phyloP scores from a whole-genome alignment of 108 stramenopile species.

The Pseudonitzschia pungens region DNA sequence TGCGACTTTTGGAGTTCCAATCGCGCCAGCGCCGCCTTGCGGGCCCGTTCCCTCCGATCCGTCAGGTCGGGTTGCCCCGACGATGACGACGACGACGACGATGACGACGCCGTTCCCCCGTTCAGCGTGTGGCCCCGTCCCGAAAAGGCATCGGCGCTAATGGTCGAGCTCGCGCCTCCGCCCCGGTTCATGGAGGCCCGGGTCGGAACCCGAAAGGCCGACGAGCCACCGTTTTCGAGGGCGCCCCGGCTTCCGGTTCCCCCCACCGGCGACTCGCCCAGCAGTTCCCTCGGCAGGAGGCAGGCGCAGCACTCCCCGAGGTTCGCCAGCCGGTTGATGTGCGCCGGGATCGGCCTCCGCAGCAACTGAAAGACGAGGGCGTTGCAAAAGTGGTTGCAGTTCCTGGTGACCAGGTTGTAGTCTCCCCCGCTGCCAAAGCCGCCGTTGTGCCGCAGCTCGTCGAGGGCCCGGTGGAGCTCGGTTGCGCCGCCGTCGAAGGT shows the following conservation, averaged over 20 bases:
- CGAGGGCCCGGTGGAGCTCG: slow-evolving; percentile 68
- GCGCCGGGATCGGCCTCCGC: slow-evolving; percentile 61
- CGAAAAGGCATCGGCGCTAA: slow-evolving; percentile 35
- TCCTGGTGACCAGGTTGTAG: slow-evolving; percentile 77
- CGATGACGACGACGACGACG: slow-evolving; percentile 3
- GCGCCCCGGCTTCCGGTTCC: slow-evolving; percentile 26
- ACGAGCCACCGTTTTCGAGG: slow-evolving; percentile 20
- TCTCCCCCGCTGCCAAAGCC: slow-evolving; percentile 69
- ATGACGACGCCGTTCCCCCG: slow-evolving; percentile 5
- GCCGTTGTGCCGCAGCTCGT: slow-evolving; percentile 47
- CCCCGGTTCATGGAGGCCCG: slow-evolving; percentile 42
- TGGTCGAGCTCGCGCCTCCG: too few species aligned
- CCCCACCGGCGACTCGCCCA: slow-evolving; percentile 82
- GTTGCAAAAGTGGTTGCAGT: slow-evolving; percentile 95
- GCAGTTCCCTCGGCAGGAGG: slow-evolving; percentile 71
- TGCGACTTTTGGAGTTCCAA: slow-evolving; percentile 35
- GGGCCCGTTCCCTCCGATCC: slow-evolving; percentile 78
- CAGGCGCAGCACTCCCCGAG: slow-evolving; percentile 80
- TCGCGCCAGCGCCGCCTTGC: slow-evolving; percentile 78
- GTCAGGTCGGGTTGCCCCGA: slow-evolving; percentile 55
- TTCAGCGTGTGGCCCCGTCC: slow-evolving; percentile 57
- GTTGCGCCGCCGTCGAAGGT: slow-evolving; percentile 69
- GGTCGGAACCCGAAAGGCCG: slow-evolving; percentile 48
- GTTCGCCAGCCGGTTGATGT: slow-evolving; percentile 87
- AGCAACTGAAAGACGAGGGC: slow-evolving; percentile 78